Evolutionary conservation across 2,329 filamentous ascomycete genomes (phyloP).

Genomic region (Calonectria naviculata): DNA sequence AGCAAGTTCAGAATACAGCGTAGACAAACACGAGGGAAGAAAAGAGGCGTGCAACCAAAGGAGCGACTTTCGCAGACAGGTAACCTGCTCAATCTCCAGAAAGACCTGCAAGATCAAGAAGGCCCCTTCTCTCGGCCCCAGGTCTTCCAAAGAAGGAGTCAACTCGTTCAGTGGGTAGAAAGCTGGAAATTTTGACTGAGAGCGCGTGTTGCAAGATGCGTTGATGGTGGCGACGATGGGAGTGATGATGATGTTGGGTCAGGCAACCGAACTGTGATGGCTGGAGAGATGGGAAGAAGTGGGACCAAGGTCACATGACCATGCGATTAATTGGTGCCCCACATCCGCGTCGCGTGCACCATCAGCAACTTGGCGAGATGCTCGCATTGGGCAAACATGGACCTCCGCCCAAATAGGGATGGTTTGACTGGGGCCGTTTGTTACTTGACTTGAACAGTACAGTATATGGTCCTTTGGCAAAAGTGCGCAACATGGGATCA

Average conservation of each 20-base stretch:
- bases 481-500: too few species aligned
- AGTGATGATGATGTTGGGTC: neutral
- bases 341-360: neutral
- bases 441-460: too few species aligned
- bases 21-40: neutral
- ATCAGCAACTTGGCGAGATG: neutral
- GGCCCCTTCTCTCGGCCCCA: slow-evolving; percentile 14
- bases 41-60: neutral
- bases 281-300: neutral
- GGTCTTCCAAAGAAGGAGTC: slow-evolving; percentile 15
- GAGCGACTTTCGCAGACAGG: slow-evolving; percentile 13
- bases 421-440: too few species aligned
- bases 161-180: slow-evolving; percentile 19
- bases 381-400: neutral
- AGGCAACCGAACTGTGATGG: neutral
- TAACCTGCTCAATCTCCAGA: slow-evolving; percentile 5
- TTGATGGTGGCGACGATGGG: neutral
- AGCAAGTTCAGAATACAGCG: neutral
- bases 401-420: too few species aligned
- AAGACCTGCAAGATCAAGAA: slow-evolving; percentile 7
- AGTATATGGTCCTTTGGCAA: too few species aligned
- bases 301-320: neutral
- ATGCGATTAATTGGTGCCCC: neutral
- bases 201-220: neutral
- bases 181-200: slow-evolving; percentile 6